These are phyloP conservation scores for Litsea cubeba DNA, from an alignment of 164 flowering plant species.

Conservation along the genomic window DNA sequence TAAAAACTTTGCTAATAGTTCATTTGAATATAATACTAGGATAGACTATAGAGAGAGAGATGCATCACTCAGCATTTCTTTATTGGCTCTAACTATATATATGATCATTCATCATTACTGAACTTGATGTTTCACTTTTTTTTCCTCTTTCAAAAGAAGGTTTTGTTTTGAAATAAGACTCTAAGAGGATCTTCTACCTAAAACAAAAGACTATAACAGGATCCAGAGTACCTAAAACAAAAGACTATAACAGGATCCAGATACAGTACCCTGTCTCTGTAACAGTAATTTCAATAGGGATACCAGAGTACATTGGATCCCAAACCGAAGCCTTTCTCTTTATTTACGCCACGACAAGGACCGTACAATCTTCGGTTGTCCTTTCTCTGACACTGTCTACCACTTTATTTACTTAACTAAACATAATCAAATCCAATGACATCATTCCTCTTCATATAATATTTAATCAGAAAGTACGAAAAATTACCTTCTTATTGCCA, in stretches of 20 bases:
- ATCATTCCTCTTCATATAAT: neutral
- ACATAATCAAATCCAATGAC: neutral
- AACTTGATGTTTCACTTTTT: neutral
- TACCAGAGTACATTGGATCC: constrained; percentile 4
- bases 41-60: neutral
- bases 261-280: too few species aligned
- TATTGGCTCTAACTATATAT: neutral
- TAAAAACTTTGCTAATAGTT: too few species aligned
- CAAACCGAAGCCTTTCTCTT: neutral
- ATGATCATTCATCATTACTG: neutral
- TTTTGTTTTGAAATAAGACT: too few species aligned
- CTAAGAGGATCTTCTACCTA: neutral
- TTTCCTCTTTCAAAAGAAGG: neutral
- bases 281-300: neutral
- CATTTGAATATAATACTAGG: neutral
- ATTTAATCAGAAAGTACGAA: neutral
- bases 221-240: neutral
- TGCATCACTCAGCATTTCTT: neutral
- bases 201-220: neutral
- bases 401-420: neutral
- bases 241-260: neutral
- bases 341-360: neutral
- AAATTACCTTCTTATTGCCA: neutral
- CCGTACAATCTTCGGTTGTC: neutral
- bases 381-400: neutral